Conservation (phyloP, 2,329 filamentous ascomycete genomes). For the Exophiala dermatitidis region DNA sequence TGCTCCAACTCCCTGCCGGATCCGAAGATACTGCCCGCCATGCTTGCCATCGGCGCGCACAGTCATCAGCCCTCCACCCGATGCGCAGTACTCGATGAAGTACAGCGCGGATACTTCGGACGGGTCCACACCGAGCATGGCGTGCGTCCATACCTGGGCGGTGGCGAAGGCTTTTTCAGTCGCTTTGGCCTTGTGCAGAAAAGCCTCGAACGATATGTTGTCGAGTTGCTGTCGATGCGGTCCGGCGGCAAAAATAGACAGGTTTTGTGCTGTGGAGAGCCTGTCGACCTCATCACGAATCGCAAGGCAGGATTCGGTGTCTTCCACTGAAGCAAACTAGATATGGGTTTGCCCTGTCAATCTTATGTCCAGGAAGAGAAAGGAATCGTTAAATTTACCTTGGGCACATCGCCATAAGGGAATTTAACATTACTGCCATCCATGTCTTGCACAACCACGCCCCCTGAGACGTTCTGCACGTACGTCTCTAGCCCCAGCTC, state of each 20-base stretch:
- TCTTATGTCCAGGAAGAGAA: not conserved
- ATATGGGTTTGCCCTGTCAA: not conserved
- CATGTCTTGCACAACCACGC: slow-evolving; percentile 30
- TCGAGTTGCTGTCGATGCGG: slow-evolving; percentile 30
- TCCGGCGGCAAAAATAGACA: slow-evolving; percentile 19
- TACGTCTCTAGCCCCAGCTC: slow-evolving; percentile 30
- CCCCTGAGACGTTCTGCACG: slow-evolving; percentile 30
- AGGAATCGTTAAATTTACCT: not conserved
- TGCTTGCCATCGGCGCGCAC: slow-evolving; percentile 48
- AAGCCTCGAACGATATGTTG: slow-evolving; percentile 36
- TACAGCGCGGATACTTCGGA: slow-evolving; percentile 46
- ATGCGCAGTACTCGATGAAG: slow-evolving; percentile 51
- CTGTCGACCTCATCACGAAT: slow-evolving; percentile 19
- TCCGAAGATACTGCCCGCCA: slow-evolving; percentile 49
- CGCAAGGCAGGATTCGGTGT: slow-evolving; percentile 18
- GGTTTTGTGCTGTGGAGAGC: slow-evolving; percentile 7
- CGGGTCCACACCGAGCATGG: slow-evolving; percentile 47
- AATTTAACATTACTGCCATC: slow-evolving; percentile 29
- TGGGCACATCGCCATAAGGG: slow-evolving; percentile 31
- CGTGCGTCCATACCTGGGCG: slow-evolving; percentile 35
- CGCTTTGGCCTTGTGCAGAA: slow-evolving; percentile 30
- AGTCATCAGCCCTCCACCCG: slow-evolving; percentile 45
- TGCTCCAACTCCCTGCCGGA: slow-evolving; percentile 43
- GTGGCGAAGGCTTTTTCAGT: slow-evolving; percentile 27
- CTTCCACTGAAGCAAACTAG: slow-evolving; percentile 14